Percentiles rank a stretch among this genome's conserved stretches.
These are phyloP conservation scores for Aristolochia californica DNA, from an alignment of 164 flowering plant genomes.

Conservation along the genomic window DNA sequence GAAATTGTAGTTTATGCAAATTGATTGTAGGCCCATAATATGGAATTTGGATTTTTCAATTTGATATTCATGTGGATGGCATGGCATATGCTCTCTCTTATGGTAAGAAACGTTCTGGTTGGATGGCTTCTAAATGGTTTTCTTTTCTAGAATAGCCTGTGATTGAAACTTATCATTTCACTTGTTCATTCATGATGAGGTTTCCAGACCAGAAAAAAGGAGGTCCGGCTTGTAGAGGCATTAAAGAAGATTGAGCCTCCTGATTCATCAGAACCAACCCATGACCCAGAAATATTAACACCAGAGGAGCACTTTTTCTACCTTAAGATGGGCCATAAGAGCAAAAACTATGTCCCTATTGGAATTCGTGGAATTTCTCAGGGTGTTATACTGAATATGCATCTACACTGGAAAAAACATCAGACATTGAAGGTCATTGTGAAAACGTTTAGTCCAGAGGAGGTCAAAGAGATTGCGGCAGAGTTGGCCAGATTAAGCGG, in stretches of 20 bases:
- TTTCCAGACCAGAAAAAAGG: conserved; percentile 73
- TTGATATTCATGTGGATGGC: background rate
- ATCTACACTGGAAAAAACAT: conserved; percentile 98
- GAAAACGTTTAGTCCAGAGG: conserved; percentile 81
- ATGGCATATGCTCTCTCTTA: background rate
- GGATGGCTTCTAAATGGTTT: background rate
- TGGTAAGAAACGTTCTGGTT: background rate
- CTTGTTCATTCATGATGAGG: background rate
- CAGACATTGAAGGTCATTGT: conserved; percentile 76
- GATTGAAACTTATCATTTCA: background rate
- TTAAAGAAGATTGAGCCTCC: conserved; percentile 71
- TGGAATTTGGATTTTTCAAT: background rate
- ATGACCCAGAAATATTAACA: conserved; percentile 95
- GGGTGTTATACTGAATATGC: conserved; percentile 96
- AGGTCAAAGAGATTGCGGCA: conserved; percentile 81
- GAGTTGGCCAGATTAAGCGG: conserved; percentile 89
- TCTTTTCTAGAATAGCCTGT: background rate
- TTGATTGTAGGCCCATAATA: no score
- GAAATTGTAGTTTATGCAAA: no score
- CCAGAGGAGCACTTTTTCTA: conserved; percentile 96
- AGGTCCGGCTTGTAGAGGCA: conserved; percentile 55
- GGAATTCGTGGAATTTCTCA: conserved; percentile 84
- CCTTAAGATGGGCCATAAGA: conserved; percentile 88
- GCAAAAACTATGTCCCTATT: conserved; percentile 8
- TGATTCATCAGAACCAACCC: conserved; percentile 55